phyloP scores from a whole-genome alignment of 768 basidiomycete species.

The Russula dissimulans region DNA sequence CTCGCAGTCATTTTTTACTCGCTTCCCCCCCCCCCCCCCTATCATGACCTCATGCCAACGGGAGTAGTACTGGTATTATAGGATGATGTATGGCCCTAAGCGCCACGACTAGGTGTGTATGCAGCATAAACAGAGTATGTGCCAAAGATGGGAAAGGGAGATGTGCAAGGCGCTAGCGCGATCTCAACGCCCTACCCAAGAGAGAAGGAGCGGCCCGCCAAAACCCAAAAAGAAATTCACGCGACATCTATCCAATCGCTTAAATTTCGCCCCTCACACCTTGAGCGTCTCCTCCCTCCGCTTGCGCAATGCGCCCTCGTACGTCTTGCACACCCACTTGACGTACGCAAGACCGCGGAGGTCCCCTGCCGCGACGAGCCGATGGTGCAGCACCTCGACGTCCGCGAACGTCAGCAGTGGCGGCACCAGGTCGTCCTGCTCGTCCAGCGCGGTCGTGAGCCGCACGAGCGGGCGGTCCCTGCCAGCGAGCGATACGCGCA shows the following conservation, averaged over 20 bases:
- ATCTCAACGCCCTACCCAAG: background rate
- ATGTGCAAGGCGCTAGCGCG: background rate
- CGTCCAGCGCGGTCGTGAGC: slow-evolving; percentile 45
- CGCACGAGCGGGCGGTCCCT: slow-evolving; percentile 59
- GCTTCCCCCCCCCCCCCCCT: background rate
- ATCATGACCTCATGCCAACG: background rate
- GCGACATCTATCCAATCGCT: too few species aligned
- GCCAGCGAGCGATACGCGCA: slow-evolving; percentile 55
- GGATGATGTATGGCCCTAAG: slow-evolving; percentile 6
- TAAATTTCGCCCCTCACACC: background rate
- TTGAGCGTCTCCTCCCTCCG: slow-evolving; percentile 38
- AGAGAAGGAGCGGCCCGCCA: background rate
- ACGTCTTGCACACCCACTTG: slow-evolving; percentile 65
- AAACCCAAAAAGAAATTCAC: background rate
- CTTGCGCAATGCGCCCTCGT: slow-evolving; percentile 55
- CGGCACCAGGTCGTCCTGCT: slow-evolving; percentile 75
- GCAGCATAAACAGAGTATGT: background rate
- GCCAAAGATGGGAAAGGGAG: background rate
- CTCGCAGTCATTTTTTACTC: background rate
- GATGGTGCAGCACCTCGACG: slow-evolving; percentile 69
- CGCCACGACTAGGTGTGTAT: slow-evolving; percentile 10
- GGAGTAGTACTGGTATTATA: slow-evolving; percentile 5
- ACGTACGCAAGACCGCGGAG: slow-evolving; percentile 52
- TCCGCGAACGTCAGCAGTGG: slow-evolving; percentile 72
- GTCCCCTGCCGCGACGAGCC: slow-evolving; percentile 39